Evolutionary conservation across 305 asterid genomes (phyloP), one percentile per base, ranked within the genome.

Genomic region (Rubia peregrina): DNA sequence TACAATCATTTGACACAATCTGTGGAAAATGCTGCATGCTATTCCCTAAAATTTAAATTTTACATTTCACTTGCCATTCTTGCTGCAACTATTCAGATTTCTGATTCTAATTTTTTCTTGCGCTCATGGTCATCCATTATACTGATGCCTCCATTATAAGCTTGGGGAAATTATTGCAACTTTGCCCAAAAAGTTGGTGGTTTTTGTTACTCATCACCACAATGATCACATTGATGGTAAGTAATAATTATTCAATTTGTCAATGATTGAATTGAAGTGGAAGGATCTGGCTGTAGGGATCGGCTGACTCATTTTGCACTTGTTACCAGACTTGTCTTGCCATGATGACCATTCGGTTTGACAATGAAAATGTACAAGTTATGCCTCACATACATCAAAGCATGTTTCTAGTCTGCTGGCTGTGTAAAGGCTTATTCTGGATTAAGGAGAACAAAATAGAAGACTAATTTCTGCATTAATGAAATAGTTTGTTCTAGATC

Each of bases 151-250:
- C 69, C 71, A 43, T 42, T 46, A 61, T 71, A 86, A 93, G 98
- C 96, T 93, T 74, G 88, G 82, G 75, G 87, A 91, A 80, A 88
- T 93, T 67, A 76, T 93, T 80, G 79, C 89, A 70, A 84, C 87
- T 6, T 86, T 93, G 73, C 98, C 98, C 16, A 82, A 82, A 74
- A 93, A 91, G 79, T 73, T 93, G 80, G 49, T 89, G 5, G 92
- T 93, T 74, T 88, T 89, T 79, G 91, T 85, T 76, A 90, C 98
- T 80, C 98, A 93, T 84, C 98, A 93, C 79, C 98, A 93, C 81
- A 85, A 33, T 48, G 98, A 93, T 87, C 98, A 90, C 56, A 88
- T 89, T 55, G 96, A 90, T 78, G 98, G 97, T 93, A 82, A 83
- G 90, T 41, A 72, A 76, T 74, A 62, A 21, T 44, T 36, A 68